These are phyloP conservation scores for Telopea speciosissima DNA, from an alignment of 177 flowering plant species.

Conservation along the genomic window DNA sequence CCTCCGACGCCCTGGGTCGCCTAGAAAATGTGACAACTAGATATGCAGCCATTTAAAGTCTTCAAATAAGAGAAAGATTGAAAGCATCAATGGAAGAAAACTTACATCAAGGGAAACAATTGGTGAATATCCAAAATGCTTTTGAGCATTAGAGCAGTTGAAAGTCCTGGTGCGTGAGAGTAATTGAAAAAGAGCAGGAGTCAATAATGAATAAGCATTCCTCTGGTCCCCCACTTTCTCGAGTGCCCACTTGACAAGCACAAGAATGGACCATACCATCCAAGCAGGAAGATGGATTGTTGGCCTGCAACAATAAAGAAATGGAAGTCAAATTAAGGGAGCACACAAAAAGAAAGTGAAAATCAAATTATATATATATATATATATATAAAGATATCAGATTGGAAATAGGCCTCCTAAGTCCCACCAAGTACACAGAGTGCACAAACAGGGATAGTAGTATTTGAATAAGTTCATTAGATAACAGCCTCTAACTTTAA, in stretches of 20 bases:
- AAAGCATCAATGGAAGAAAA: background rate
- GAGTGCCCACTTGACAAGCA: conserved; percentile 34
- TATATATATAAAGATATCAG: too few species aligned
- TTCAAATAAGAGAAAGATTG: background rate
- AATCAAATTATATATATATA: too few species aligned
- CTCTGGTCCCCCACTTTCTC: conserved; percentile 26
- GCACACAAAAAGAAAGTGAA: background rate
- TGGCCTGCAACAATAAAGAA: conserved; percentile 46
- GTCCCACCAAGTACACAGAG: too few species aligned
- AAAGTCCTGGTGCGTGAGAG: conserved; percentile 59
- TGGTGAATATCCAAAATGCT: conserved; percentile 70
- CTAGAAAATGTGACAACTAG: too few species aligned
- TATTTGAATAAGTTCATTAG: too few species aligned
- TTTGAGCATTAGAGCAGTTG: conserved; percentile 59
- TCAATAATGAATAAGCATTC: conserved; percentile 16
- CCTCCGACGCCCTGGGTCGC: too few species aligned
- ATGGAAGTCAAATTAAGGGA: background rate
- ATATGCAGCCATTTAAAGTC: too few species aligned
- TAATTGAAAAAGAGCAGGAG: conserved; percentile 31
- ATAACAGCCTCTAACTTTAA: too few species aligned
- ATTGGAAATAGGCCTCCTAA: too few species aligned
- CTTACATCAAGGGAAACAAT: conserved; percentile 59
- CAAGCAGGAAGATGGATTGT: conserved; percentile 45
- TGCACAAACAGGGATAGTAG: too few species aligned
- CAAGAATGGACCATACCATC: conserved; percentile 27